phyloP scores from a whole-genome alignment of 257 asterid species.

The Ilex aquifolium region DNA sequence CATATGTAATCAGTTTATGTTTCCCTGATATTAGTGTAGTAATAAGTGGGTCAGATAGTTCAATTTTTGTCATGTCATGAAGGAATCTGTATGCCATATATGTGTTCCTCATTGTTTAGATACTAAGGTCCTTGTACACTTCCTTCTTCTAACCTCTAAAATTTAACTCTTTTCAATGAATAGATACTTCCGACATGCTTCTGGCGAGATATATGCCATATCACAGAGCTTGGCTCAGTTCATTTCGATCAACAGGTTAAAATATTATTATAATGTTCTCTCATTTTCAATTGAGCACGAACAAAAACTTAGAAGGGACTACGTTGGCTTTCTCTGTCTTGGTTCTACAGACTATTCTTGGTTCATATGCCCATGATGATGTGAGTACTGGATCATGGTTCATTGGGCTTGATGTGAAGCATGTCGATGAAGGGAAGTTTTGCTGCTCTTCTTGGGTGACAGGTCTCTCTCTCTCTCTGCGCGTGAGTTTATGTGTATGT shows the following conservation, averaged over 20 bases:
- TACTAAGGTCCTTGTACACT: neutral
- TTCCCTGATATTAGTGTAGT: neutral
- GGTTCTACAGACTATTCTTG: conserved; percentile 48
- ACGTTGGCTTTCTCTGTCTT: neutral
- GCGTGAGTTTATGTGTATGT: neutral
- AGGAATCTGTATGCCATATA: too few relatives aligned
- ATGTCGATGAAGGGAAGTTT: conserved; percentile 76
- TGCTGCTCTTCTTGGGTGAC: conserved; percentile 86
- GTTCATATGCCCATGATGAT: conserved; percentile 75
- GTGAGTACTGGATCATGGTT: conserved; percentile 92
- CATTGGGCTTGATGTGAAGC: conserved; percentile 74
- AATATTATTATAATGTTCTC: conserved; percentile 3
- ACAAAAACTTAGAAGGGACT: neutral
- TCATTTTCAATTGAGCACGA: neutral
- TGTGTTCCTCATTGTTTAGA: neutral
- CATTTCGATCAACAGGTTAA: conserved; percentile 68
- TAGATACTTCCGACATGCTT: conserved; percentile 88
- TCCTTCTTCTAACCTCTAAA: neutral
- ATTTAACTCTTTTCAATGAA: conserved; percentile 1
- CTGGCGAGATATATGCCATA: conserved; percentile 78
- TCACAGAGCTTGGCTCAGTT: conserved; percentile 75
- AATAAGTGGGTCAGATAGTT: neutral
- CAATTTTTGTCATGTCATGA: neutral
- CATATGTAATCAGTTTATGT: neutral
- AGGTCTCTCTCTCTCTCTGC: conserved; percentile 36